Base-by-base conservation (phyloP, 2,329 filamentous ascomycete genomes). In the Myriosclerotinia duriaeana region DNA sequence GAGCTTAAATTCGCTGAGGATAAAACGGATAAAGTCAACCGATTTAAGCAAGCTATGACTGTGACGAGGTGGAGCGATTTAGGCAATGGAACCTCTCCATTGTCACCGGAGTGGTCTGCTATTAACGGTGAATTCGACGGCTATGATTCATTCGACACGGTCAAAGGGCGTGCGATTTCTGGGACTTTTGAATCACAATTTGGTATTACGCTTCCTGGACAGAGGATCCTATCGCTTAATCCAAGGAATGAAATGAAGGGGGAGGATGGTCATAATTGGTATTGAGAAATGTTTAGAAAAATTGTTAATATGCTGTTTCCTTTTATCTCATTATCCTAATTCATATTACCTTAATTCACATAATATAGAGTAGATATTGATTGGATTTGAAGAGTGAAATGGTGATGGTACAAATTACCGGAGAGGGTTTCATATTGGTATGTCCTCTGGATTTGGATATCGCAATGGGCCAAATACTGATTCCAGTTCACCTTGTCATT, bases 41-140 rank as follows among this genome's bases (percentile, higher is more conserved):
- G 78, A 3, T 89, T 89, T 76, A 86, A 84, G 71, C 85, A 88
- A 66, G 82, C 83, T 1, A 80, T 89, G 64, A 80, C 86, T 5
- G 82, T 87, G 5, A 88, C 85, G 9, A 77, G 86, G 22, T 89
- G 86, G 86, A 83, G 81, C 68, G 86, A 89, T 75, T 73, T 89
- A 20, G 86, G 86, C 1, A 80, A 86, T 74, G 84, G 84, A 1
- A 79, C 76, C 2, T 79, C 78, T 12, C 83, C 85, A 2, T 77
- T 77, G 14, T 80, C 77, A n/a, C 77, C 77, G 5, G 83, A 86
- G 68, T 87, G 86, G 82, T 81, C 80, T 14, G 82, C 85, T n/a
- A 78, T 82, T 46, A 84, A 84, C 71, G 83, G 83, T 6, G 69
- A 78, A 15, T 70, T 75, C 5, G 68, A 68, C 1, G 75, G 73